Base-by-base conservation (phyloP, 2,329 filamentous ascomycete species). In the Penicillium decumbens region DNA sequence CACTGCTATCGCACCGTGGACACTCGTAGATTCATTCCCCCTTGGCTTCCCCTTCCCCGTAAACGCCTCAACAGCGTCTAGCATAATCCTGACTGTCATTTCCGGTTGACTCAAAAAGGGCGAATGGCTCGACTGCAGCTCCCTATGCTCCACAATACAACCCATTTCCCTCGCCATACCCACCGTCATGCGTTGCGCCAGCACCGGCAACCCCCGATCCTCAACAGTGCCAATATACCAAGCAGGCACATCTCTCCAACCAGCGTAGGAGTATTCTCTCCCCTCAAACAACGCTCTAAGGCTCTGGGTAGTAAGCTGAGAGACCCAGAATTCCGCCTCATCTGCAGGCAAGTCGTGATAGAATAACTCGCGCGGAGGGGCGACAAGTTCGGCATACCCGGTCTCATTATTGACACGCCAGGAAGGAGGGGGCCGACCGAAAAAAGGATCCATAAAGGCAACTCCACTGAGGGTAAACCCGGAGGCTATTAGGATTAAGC, bases 271-370 rank as follows among this genome's bases (percentile, higher is more conserved):
- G 41, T 67, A 48, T 49, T 79, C 73, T 0, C 70, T 70, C 0
- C 74, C 77, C 30, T 76, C 72, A 3, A 69, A 72, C n/a, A 78
- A 55, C 0, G 75, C 58, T 41, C 74, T 75, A 6, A 77, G 57
- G 3, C 68, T 69, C 18, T 79, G 75, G 0, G 54, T 57, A 0
- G 58, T 65, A 4, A 80, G 72, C 49, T 72, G 68, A 0, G 58
- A 59, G 1, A 69, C 68, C 73, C 76, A 78, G 35, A 64, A 63
- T 3, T 71, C 62, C 0, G 64, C 73, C 44, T 80, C 77, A 1
- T 73, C 68, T 0, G 53, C 58, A 0, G 75, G 66, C 0, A 80
- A 50, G 58, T 80, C 77, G 51, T 79, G 75, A 49, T 80, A 80
- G 49, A 80, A 75, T 2, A 79, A 53, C 5, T 76, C 63, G 6